These are phyloP conservation scores for Cercospora beticola DNA, from an alignment of 2,329 filamentous ascomycete genomes.

Conservation along the genomic window DNA sequence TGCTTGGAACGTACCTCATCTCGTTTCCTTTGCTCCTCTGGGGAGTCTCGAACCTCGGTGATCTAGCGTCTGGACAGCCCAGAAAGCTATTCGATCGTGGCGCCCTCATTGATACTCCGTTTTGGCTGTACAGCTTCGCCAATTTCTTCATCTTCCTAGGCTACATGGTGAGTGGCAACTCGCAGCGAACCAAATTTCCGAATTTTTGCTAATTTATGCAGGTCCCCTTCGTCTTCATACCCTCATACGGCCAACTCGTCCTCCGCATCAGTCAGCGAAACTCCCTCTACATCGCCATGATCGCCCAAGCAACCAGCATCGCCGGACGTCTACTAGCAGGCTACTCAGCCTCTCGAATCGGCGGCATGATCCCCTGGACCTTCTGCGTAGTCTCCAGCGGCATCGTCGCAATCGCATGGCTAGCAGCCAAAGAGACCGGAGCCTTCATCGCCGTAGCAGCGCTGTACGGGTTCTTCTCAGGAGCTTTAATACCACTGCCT, in stretches of 20 bases:
- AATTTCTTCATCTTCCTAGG: conserved; percentile 37
- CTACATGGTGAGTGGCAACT: not conserved
- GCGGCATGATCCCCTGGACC: conserved; percentile 58
- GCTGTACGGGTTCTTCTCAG: conserved; percentile 47
- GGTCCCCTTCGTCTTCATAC: conserved; percentile 49
- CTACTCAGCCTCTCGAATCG: conserved; percentile 49
- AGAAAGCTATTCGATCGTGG: conserved; percentile 41
- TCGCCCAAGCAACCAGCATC: conserved; percentile 58
- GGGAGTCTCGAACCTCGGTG: conserved; percentile 35
- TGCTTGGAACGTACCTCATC: conserved; percentile 46
- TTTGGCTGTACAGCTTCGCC: conserved; percentile 38
- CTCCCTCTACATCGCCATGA: conserved; percentile 56
- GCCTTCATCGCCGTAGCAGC: conserved; percentile 46
- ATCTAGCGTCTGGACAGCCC: conserved; percentile 29
- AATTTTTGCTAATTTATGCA: not conserved
- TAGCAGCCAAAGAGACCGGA: conserved; percentile 45
- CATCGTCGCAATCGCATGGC: conserved; percentile 57
- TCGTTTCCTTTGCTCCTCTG: conserved; percentile 41
- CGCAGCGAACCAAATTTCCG: not conserved
- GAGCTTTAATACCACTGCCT: conserved; percentile 49
- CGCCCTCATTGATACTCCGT: conserved; percentile 44
- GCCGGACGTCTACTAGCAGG: conserved; percentile 53
- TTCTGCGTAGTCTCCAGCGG: conserved; percentile 49
- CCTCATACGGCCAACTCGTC: conserved; percentile 38
- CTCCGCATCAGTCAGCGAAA: conserved; percentile 48